These are phyloP conservation scores for Rhytidiadelphus loreus DNA, from an alignment of 225 moss, liverwort and hornwort species.

Conservation along the genomic window DNA sequence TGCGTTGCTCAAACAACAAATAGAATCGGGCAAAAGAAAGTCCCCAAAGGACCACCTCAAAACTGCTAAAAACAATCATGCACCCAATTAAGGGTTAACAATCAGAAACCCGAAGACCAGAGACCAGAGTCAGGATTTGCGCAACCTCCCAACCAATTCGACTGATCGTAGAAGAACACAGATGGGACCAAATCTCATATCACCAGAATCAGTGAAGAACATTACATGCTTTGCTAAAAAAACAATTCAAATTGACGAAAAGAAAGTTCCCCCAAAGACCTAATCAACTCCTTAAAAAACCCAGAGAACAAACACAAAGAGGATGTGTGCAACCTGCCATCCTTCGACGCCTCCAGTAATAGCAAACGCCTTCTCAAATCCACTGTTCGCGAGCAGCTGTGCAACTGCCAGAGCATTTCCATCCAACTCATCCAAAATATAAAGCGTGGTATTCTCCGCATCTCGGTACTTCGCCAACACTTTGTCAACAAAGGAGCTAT, in stretches of 20 bases:
- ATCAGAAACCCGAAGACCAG: neutral
- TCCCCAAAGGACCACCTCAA: neutral
- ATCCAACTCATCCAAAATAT: conserved; percentile 45
- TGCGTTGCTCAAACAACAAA: neutral
- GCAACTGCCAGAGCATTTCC: conserved; percentile 31
- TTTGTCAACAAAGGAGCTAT: conserved; percentile 16
- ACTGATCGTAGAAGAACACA: neutral
- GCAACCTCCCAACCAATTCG: neutral
- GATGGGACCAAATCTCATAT: neutral
- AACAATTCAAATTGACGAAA: neutral
- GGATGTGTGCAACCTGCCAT: conserved; percentile 1
- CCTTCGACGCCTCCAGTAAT: conserved; percentile 63
- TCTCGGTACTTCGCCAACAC: conserved; percentile 46
- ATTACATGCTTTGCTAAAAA: neutral
- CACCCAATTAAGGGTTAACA: neutral
- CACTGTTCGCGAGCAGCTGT: conserved; percentile 48
- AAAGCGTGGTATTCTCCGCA: conserved; percentile 55
- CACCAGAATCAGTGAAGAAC: neutral
- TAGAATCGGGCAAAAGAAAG: neutral
- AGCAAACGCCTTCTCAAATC: conserved; percentile 63
- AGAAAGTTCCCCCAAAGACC: neutral
- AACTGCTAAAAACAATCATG: neutral
- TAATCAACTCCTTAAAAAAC: too few species aligned
- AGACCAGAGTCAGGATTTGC: neutral
- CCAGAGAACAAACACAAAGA: neutral